Evolutionary conservation across 2,329 filamentous ascomycete species (phyloP), one percentile per base, ranked within the genome.

Genomic region (Ophiostoma himal-ulmi): DNA sequence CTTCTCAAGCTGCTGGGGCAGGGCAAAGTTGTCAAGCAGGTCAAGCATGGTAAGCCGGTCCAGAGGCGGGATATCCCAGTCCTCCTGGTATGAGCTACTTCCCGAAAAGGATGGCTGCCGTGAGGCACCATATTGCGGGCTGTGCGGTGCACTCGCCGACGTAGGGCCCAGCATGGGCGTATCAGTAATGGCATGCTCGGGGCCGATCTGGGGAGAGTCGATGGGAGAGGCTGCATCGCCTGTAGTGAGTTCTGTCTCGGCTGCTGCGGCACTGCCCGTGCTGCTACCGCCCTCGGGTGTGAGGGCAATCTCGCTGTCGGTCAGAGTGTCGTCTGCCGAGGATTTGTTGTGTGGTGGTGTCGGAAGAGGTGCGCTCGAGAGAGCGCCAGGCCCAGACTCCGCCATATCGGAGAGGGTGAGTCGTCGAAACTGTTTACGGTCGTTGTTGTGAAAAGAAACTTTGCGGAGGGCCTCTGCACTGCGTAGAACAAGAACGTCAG

Each of bases 1-100:
- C 82, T 91, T 95, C 80, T 98, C 95, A 26, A 99, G 85, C 75
- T 94, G 91, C 76, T 96, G 91, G 0, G 93, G 91, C 41, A 99
- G 83, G 6, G 94, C 92, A 73, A 99, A 88, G 78, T 97, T 98
- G 80, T 97, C 94, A 74, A 99, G 86, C 67, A 99, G 85, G 77
- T 99, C 95, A 76, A 99, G 93, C 71, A 98, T 88, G 54, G 91
- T 94, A 69, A 99, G 83, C 68, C 93, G 91, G 78, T 99, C 95
- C 34, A 97, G 83, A 0, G 94, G 94, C 11, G 94, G 92, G 73
- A 96, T 91, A 30, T 96, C 93, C 86, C 92, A 95, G 77, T 94
- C 93, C 75, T 95, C 92, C 71, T 95, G 91, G 76, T 93, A 93
- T n/a, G 88, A 90, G 78, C 89, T 93, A 79, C 89, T 93, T 67